A percentile compares a stretch with the other conserved stretches of the same genome.
These are phyloP conservation scores for Mycena haematopus DNA, from an alignment of 768 basidiomycete species.

Conservation along the genomic window DNA sequence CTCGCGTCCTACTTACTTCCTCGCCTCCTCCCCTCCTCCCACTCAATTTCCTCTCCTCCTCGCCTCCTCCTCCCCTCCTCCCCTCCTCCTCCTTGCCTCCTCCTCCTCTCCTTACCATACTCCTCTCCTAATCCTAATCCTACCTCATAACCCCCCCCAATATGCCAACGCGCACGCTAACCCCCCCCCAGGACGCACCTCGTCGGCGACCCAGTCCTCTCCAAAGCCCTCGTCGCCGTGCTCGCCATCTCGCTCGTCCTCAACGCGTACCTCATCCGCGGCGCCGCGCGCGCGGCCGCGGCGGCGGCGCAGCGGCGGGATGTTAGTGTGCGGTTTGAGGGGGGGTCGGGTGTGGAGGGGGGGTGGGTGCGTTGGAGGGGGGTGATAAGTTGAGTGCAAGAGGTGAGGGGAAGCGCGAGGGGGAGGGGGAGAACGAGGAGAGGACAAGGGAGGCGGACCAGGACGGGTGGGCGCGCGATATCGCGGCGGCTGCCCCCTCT, in stretches of 20 bases:
- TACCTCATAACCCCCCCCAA: too few species aligned
- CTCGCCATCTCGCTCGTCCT: slow-evolving; percentile 86
- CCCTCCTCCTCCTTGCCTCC: too few species aligned
- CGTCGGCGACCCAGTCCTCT: slow-evolving; percentile 92
- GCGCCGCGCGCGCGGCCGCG: slow-evolving; percentile 53
- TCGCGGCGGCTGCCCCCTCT: background rate
- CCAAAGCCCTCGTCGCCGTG: slow-evolving; percentile 93
- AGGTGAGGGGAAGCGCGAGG: too few species aligned
- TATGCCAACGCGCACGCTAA: too few species aligned
- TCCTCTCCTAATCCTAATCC: background rate
- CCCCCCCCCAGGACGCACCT: slow-evolving; percentile 84
- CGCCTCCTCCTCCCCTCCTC: too few species aligned
- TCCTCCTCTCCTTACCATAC: background rate
- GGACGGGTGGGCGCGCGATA: slow-evolving; percentile 27
- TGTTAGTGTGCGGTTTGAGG: slow-evolving; percentile 35
- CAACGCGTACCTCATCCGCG: slow-evolving; percentile 93
- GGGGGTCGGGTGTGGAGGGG: too few species aligned
- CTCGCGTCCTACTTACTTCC: too few species aligned
- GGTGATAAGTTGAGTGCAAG: too few species aligned
- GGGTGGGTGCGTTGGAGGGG: too few species aligned
- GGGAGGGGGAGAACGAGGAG: slow-evolving; percentile 10
- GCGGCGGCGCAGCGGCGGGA: slow-evolving; percentile 8
- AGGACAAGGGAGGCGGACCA: slow-evolving; percentile 3
- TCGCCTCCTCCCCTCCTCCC: too few species aligned
- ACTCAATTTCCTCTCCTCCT: too few species aligned